Conservation (phyloP, 2,329 filamentous ascomycete genomes). For the Myrmaecium sp. region DNA sequence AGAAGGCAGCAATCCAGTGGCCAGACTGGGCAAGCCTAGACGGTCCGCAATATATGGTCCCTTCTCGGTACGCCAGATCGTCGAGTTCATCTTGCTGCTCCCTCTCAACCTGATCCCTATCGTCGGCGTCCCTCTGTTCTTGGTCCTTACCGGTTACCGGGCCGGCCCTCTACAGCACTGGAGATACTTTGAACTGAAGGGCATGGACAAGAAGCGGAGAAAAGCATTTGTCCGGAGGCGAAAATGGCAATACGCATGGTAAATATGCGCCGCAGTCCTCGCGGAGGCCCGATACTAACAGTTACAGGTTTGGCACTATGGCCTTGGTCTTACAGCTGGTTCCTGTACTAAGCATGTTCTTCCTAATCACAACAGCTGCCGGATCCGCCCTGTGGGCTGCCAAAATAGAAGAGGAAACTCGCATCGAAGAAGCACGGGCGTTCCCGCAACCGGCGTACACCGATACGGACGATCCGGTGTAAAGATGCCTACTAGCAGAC, state of each 20-base stretch:
- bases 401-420: conserved; percentile 56
- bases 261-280: conserved; percentile 7
- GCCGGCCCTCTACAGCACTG: conserved; percentile 82
- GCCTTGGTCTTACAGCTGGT: conserved; percentile 76
- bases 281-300: background rate
- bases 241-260: conserved; percentile 75
- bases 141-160: conserved; percentile 73
- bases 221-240: conserved; percentile 51
- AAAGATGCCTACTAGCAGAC: too few relatives aligned
- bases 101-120: conserved; percentile 77
- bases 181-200: conserved; percentile 71
- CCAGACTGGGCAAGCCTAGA: conserved; percentile 69
- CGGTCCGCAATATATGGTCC: conserved; percentile 64
- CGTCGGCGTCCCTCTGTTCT: conserved; percentile 68
- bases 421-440: too few relatives aligned
- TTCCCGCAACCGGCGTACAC: too few relatives aligned
- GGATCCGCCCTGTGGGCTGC: conserved; percentile 79
- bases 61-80: conserved; percentile 78
- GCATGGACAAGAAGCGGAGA: conserved; percentile 55
- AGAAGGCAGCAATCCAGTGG: conserved; percentile 58
- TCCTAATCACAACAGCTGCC: conserved; percentile 70
- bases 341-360: conserved; percentile 83
- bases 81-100: conserved; percentile 52
- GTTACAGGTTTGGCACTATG: conserved; percentile 56
- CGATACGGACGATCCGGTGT: too few relatives aligned